A percentile compares a stretch with the other conserved stretches of the same genome.
Conservation (phyloP, 163 green algal species). For the Volvox carteri region DNA sequence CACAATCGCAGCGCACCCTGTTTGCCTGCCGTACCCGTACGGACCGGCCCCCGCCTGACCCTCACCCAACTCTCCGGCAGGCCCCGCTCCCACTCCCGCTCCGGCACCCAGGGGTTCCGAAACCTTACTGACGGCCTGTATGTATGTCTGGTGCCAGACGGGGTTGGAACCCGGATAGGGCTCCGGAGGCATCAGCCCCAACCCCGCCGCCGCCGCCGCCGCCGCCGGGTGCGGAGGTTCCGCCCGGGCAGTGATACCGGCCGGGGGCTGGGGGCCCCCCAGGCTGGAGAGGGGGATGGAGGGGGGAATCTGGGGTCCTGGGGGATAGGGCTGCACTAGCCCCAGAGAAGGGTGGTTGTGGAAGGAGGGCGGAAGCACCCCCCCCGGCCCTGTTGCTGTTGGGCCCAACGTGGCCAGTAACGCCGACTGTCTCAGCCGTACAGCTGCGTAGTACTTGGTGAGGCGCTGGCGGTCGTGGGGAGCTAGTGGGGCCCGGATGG, state of each 20-base stretch:
- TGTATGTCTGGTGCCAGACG: too few relatives aligned
- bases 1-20: constrained; percentile 10
- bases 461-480: constrained; percentile 44
- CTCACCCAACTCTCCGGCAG: too few relatives aligned
- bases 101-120: too few relatives aligned
- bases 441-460: constrained; percentile 38
- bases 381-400: not conserved
- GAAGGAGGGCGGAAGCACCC: not conserved
- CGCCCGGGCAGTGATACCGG: too few relatives aligned
- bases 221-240: not conserved
- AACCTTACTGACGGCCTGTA: too few relatives aligned
- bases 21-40: constrained; percentile 17
- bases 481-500: constrained; percentile 13
- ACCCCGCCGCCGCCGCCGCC: not conserved
- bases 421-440: constrained; percentile 17
- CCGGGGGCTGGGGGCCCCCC: too few relatives aligned
- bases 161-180: too few relatives aligned
- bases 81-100: too few relatives aligned
- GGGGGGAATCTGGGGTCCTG: too few relatives aligned
- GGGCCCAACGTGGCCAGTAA: not conserved
- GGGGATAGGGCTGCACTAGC: not conserved
- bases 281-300: too few relatives aligned
- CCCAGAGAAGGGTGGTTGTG: not conserved
- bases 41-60: too few relatives aligned
- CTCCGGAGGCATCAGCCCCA: not conserved